A percentile compares a stretch with the other conserved stretches of the same genome.
Conservation (phyloP, 495 filamentous ascomycete species). For the Aspergillus conjunctus region DNA sequence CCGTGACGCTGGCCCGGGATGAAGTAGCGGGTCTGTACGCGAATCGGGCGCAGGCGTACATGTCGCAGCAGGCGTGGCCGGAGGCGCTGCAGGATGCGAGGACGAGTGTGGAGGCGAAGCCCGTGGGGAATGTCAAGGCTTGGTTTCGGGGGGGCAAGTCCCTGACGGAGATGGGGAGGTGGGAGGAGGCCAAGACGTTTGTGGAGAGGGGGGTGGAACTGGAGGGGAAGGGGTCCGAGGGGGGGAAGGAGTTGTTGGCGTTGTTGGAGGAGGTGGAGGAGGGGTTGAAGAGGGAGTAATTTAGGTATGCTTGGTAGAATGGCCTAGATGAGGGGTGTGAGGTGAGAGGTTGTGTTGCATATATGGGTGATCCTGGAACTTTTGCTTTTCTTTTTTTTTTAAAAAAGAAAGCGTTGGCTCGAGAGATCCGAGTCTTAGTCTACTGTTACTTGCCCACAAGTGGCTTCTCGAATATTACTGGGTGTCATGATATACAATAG, state of each 20-base stretch:
- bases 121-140: constrained; percentile 83
- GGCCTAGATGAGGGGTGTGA: constrained; percentile 4
- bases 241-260: constrained; percentile 59
- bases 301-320: too few species aligned
- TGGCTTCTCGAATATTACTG: neutral
- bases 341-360: too few species aligned
- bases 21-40: constrained; percentile 77
- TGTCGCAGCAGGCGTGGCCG: constrained; percentile 75
- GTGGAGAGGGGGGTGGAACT: constrained; percentile 76
- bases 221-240: constrained; percentile 70
- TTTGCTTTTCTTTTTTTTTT: neutral
- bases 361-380: neutral
- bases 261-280: constrained; percentile 71
- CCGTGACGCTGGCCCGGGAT: constrained; percentile 74
- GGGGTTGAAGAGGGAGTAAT: constrained; percentile 29
- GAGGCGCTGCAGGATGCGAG: constrained; percentile 85
- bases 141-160: constrained; percentile 87
- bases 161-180: constrained; percentile 85
- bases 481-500: too few species aligned
- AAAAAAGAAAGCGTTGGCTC: neutral
- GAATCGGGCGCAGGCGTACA: constrained; percentile 89
- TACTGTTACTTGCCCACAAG: neutral
- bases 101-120: constrained; percentile 85
- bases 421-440: neutral
- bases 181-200: constrained; percentile 79